Conservation (phyloP, 164 flowering plant genomes). For the Amborella trichopoda region DNA sequence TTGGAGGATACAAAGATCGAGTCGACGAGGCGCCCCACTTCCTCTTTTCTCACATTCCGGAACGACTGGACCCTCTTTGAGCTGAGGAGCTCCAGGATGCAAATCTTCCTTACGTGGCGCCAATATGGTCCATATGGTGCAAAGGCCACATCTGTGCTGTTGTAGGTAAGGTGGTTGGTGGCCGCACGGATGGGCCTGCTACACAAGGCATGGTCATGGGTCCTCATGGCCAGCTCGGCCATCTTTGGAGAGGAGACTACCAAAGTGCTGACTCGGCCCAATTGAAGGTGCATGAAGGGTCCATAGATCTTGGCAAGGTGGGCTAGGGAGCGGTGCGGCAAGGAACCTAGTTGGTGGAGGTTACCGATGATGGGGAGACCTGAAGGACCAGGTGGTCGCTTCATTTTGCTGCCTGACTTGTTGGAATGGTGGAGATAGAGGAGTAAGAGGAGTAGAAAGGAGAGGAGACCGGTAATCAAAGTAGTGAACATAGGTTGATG, state of each 20-base stretch:
- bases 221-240: constrained; percentile 28
- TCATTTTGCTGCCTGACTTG: no score
- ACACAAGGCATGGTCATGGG: constrained; percentile 35
- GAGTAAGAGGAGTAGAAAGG: no score
- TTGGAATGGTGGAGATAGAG: no score
- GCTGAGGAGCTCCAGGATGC: constrained; percentile 37
- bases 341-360: constrained; percentile 38
- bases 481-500: no score
- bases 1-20: constrained; percentile 2
- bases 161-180: constrained; percentile 39
- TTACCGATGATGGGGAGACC: constrained; percentile 36
- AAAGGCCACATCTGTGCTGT: constrained; percentile 44
- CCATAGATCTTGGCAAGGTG: constrained; percentile 25
- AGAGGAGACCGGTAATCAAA: no score
- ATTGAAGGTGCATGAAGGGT: constrained; percentile 33
- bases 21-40: constrained; percentile 18
- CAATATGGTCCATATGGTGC: constrained; percentile 41
- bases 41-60: constrained; percentile 25
- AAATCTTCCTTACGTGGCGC: constrained; percentile 40
- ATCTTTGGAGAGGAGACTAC: constrained; percentile 35
- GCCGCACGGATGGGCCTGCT: constrained; percentile 32
- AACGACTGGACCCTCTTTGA: constrained; percentile 28
- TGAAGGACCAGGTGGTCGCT: constrained; percentile 25
- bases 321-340: constrained; percentile 39
- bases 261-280: constrained; percentile 40